Base-by-base conservation (phyloP, 257 asterid genomes). In the Solanum ahanhuiri region DNA sequence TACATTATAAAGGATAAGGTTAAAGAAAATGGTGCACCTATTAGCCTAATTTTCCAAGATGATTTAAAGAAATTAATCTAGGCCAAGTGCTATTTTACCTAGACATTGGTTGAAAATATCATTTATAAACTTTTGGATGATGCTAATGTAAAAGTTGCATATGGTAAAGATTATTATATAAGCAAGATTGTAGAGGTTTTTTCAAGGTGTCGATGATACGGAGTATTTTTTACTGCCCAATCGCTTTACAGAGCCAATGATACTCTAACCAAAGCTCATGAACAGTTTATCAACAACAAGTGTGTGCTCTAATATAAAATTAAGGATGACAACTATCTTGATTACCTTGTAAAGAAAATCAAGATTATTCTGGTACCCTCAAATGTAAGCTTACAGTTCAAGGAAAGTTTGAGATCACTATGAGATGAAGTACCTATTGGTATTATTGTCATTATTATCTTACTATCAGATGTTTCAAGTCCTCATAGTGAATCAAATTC, bases 201-300 rank as follows among this genome's bases (percentile, higher is more conserved):
- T 95, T 82, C 87, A 94, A 87, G 94, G 91, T 12, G 83, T 85
- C 7, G 91, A 96, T 84, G 95, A 93, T 39, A 82, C 89, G 1
- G 83, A 7, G 45, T 84, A 89, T 12, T 92, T 95, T 67, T 8
- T 37, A 88, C 89, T 1, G 95, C 98, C 23, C 96, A 91, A 43
- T 95, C 98, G 98, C 95, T 87, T 87, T 94, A 96, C 39, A 87
- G 98, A 83, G 91, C 96, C 4, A 48, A 37, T 25, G 98, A 96
- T 67, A 96, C 99, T 71, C 93, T 91, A 9, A 93, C 94, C 81
- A 43, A 89, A 85, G 10, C 17, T 4, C 87, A 91, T 63, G 86
- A 82, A 12, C 0, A 89, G 12, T 91, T 93, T 33, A 91, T 91
- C 12, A 92, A 91, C n/a, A 48, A 83, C 1, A 37, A 37, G 43